Evolutionary conservation across 2,329 filamentous ascomycete species (phyloP).

Genomic region (Diaporthe longicolla): DNA sequence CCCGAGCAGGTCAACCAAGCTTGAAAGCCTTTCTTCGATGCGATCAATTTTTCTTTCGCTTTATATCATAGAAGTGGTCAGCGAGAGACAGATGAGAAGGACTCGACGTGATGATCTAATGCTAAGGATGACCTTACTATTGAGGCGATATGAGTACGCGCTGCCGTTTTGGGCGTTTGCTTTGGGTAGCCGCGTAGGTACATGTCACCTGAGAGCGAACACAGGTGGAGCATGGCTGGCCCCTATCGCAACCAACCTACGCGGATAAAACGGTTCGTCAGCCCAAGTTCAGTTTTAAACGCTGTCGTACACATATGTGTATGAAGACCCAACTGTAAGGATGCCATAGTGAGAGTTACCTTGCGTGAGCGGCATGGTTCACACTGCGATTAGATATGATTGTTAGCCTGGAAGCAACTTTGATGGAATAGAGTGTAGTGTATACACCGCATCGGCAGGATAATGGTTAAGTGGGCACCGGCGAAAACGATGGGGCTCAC

Average conservation of each 20-base stretch:
- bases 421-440: not conserved
- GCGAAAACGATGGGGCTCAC: not conserved
- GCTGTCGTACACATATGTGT: not conserved
- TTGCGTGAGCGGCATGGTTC: conserved; percentile 31
- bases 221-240: conserved; percentile 55
- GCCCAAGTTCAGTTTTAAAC: not conserved
- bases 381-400: not conserved
- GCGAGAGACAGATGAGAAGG: not conserved
- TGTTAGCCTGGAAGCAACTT: not conserved
- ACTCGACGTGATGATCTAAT: not conserved
- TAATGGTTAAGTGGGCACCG: not conserved
- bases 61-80: not conserved
- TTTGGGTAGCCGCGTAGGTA: conserved; percentile 50
- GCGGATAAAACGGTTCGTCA: not conserved
- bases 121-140: conserved; percentile 50
- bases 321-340: not conserved
- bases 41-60: conserved; percentile 57
- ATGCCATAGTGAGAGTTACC: conserved; percentile 1
- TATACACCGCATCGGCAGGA: not conserved
- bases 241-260: conserved; percentile 54
- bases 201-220: conserved; percentile 55
- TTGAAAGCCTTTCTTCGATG: conserved; percentile 54
- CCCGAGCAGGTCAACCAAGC: conserved; percentile 52
- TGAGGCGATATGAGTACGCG: conserved; percentile 55
- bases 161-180: conserved; percentile 53